These are phyloP conservation scores for Tanacetum coccineum DNA, from an alignment of 129 eudicot genomes.

Conservation along the genomic window DNA sequence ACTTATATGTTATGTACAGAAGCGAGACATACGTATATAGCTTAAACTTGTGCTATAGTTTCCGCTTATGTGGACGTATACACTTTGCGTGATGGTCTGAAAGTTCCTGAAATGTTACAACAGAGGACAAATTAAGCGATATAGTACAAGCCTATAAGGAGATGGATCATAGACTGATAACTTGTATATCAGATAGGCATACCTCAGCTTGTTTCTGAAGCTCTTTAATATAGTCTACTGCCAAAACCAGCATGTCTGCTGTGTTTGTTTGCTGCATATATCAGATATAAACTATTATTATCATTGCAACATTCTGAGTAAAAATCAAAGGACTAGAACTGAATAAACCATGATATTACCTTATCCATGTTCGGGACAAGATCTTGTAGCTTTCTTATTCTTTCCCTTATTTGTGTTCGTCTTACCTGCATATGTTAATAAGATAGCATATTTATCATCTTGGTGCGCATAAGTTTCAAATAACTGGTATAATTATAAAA, in stretches of 20 bases:
- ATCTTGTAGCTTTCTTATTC: slow-evolving; percentile 94
- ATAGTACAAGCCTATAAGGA: neutral
- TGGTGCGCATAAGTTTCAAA: neutral
- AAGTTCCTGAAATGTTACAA: slow-evolving; percentile 39
- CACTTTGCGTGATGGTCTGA: slow-evolving; percentile 42
- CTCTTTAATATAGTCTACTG: slow-evolving; percentile 87
- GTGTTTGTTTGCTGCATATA: slow-evolving; percentile 90
- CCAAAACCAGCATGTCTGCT: slow-evolving; percentile 90
- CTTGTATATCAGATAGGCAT: slow-evolving; percentile 1
- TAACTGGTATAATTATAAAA: neutral
- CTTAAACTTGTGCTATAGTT: slow-evolving; percentile 21
- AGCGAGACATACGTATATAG: slow-evolving; percentile 25
- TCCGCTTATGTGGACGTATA: slow-evolving; percentile 37
- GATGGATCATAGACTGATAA: slow-evolving; percentile 4
- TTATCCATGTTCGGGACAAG: slow-evolving; percentile 97
- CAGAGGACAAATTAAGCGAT: slow-evolving; percentile 14
- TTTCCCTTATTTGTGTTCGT: slow-evolving; percentile 79
- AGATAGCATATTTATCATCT: neutral
- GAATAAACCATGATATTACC: slow-evolving; percentile 32
- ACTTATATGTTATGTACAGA: slow-evolving; percentile 17
- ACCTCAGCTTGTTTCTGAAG: slow-evolving; percentile 78
- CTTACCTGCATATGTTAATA: slow-evolving; percentile 50
- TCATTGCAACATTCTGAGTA: neutral
- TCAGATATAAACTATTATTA: neutral
- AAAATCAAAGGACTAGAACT: neutral